phyloP scores from a whole-genome alignment of 2,329 filamentous ascomycete species.

The Phaeoacremonium minimum region DNA sequence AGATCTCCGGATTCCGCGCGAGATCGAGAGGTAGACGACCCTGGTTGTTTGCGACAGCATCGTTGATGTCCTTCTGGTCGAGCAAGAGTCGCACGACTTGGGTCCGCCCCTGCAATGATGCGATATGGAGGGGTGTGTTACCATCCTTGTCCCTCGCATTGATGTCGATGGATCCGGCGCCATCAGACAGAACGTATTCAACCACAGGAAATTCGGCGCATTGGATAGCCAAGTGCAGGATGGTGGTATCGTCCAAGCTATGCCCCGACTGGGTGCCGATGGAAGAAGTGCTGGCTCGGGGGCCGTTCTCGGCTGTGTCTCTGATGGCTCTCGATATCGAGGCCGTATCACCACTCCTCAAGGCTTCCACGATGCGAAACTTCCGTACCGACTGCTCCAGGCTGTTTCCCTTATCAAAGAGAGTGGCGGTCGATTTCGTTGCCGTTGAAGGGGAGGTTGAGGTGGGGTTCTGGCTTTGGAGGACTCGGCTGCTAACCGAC shows the following conservation, averaged over 20 bases:
- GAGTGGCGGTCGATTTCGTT: constrained; percentile 20
- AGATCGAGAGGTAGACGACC: constrained; percentile 85
- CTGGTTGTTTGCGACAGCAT: constrained; percentile 78
- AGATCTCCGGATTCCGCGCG: constrained; percentile 89
- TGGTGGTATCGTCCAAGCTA: constrained; percentile 74
- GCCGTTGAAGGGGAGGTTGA: constrained; percentile 22
- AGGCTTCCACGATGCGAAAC: constrained; percentile 88
- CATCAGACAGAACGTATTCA: constrained; percentile 85
- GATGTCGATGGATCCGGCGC: constrained; percentile 65
- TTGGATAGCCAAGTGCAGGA: constrained; percentile 90
- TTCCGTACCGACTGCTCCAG: constrained; percentile 93
- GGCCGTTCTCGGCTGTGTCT: constrained; percentile 51
- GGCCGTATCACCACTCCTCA: constrained; percentile 85
- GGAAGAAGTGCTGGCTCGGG: constrained; percentile 54
- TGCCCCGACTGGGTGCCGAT: constrained; percentile 35
- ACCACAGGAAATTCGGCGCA: constrained; percentile 91
- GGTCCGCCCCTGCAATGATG: constrained; percentile 74
- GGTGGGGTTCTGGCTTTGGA: constrained; percentile 25
- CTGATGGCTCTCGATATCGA: constrained; percentile 84
- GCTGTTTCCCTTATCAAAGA: constrained; percentile 42
- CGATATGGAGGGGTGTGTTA: constrained; percentile 88
- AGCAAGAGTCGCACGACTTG: constrained; percentile 80
- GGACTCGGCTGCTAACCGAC: constrained; percentile 32
- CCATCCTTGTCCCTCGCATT: constrained; percentile 91
- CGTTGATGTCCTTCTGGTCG: constrained; percentile 79